Evolutionary conservation across 192 early-diverging fungal genomes (phyloP).

Genomic region (Oehlia diaphana): DNA sequence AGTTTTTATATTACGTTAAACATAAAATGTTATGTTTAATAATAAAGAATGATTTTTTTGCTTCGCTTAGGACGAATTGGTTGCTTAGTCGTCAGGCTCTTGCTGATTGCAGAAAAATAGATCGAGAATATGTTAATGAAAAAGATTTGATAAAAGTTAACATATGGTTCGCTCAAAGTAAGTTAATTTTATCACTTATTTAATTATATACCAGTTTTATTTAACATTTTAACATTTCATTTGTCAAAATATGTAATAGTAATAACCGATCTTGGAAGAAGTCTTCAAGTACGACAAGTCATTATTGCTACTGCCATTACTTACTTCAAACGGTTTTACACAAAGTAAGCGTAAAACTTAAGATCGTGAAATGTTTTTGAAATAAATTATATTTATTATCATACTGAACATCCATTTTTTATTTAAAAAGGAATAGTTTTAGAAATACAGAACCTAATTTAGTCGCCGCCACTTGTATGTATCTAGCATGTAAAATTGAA

Average conservation of each 20-base stretch:
- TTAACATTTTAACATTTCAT: neutral
- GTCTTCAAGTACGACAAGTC: conserved; percentile 73
- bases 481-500: conserved; percentile 88
- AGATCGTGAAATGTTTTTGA: neutral
- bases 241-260: conserved; percentile 48
- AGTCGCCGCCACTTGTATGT: conserved; percentile 79
- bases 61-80: conserved; percentile 45
- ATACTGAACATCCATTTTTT: neutral
- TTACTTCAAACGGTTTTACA: conserved; percentile 90
- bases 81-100: conserved; percentile 54
- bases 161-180: conserved; percentile 67
- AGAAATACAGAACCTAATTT: conserved; percentile 76
- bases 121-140: conserved; percentile 54
- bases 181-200: neutral
- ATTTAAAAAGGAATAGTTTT: conserved; percentile 62
- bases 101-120: conserved; percentile 49
- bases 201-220: neutral
- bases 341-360: conserved; percentile 56
- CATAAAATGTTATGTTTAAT: neutral
- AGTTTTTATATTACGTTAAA: neutral
- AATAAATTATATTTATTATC: neutral
- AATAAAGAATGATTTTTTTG: neutral
- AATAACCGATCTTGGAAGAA: conserved; percentile 72
- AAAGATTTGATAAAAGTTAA: conserved; percentile 57
- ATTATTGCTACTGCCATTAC: conserved; percentile 81